Evolutionary conservation across 164 flowering plant genomes (phyloP).

Genomic region (Stephania japonica): DNA sequence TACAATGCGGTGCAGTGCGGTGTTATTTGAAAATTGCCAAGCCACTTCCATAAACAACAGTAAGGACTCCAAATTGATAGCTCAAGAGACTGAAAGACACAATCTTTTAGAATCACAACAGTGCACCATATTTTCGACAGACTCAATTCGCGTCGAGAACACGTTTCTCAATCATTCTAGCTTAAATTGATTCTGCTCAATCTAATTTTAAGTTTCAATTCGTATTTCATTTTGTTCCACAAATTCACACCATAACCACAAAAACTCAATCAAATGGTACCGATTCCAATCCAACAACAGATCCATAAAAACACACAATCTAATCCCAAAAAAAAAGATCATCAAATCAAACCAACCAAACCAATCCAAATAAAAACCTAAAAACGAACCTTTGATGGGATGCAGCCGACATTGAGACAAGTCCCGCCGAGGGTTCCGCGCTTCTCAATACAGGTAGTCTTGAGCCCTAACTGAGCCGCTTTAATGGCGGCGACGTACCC

Average conservation of each 20-base stretch:
- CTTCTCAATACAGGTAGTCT: slow-evolving; percentile 91
- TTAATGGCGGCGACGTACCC: slow-evolving; percentile 96
- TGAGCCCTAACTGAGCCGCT: slow-evolving; percentile 92
- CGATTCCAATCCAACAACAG: neutral
- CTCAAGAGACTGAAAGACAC: too few relatives aligned
- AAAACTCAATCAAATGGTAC: too few relatives aligned
- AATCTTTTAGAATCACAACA: neutral
- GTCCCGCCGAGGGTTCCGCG: slow-evolving; percentile 92
- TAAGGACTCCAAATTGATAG: too few relatives aligned
- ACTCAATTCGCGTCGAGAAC: neutral
- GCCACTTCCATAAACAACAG: neutral
- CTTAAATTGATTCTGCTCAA: neutral
- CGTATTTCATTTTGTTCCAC: neutral
- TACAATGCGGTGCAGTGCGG: too few relatives aligned
- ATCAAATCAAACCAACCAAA: neutral
- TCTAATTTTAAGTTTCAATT: neutral
- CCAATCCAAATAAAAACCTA: slow-evolving; percentile 11
- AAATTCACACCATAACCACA: neutral
- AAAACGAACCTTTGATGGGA: slow-evolving; percentile 73
- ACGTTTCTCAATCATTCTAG: neutral
- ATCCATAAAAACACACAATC: neutral
- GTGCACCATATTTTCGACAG: neutral
- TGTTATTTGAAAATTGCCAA: neutral
- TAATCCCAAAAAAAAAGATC: slow-evolving; percentile 3
- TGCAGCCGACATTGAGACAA: slow-evolving; percentile 95